phyloP scores from a whole-genome alignment of 1,139 yeast genomes.

The Meyerozyma athensensis region DNA sequence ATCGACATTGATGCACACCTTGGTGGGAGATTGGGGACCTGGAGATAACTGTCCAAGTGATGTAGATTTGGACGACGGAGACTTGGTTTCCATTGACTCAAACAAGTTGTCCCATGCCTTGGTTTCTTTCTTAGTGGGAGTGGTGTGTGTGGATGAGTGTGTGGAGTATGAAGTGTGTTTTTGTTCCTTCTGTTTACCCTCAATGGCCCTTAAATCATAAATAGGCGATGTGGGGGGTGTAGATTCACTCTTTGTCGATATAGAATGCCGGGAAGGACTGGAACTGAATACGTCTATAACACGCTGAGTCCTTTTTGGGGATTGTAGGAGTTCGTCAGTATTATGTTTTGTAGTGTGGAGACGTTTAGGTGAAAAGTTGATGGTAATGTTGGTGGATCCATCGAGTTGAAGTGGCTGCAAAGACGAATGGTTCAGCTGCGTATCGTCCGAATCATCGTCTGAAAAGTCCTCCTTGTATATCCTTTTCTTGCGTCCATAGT shows the following conservation, averaged over 20 bases:
- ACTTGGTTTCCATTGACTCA: not conserved
- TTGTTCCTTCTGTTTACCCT: not conserved
- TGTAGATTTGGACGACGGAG: not conserved
- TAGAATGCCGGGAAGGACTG: not conserved
- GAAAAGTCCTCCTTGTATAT: not conserved
- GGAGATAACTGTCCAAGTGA: no score
- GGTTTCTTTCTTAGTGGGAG: not conserved
- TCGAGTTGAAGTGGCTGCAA: not conserved
- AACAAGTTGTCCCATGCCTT: conserved; percentile 1
- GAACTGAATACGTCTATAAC: conserved; percentile 1
- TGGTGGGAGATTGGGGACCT: no score
- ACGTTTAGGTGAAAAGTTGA: not conserved
- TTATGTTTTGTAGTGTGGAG: not conserved
- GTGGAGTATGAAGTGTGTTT: no score
- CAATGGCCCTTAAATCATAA: not conserved
- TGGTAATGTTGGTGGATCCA: not conserved
- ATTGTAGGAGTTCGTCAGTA: not conserved
- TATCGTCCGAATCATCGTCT: conserved; percentile 1
- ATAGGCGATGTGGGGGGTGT: not conserved
- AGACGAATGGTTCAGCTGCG: not conserved
- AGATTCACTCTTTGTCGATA: not conserved
- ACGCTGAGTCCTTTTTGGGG: not conserved
- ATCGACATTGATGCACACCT: no score
- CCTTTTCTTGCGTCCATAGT: not conserved
- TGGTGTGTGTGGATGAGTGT: no score